phyloP scores from a whole-genome alignment of 1,284 basidiomycete genomes.

The Papiliotrema nemorosa region DNA sequence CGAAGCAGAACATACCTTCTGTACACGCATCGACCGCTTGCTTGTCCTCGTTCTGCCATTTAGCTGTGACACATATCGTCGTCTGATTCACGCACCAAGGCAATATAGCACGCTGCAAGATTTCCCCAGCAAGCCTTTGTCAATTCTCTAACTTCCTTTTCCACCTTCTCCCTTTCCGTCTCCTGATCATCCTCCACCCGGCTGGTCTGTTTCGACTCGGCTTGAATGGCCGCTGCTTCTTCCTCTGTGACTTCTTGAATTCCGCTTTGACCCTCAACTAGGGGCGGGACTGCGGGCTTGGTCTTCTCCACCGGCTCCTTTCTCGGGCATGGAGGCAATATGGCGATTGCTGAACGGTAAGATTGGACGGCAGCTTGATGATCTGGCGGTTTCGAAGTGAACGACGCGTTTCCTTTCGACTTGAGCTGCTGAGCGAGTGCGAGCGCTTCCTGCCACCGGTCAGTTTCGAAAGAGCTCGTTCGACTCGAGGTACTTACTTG shows the following conservation, averaged over 20 bases:
- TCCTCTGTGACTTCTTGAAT: slow-evolving; percentile 44
- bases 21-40: slow-evolving; percentile 49
- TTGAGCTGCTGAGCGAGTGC: slow-evolving; percentile 25
- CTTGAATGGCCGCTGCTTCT: slow-evolving; percentile 35
- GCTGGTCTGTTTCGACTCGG: slow-evolving; percentile 1
- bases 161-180: slow-evolving; percentile 17
- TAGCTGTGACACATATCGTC: background rate
- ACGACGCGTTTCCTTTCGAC: slow-evolving; percentile 35
- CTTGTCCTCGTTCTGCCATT: slow-evolving; percentile 51
- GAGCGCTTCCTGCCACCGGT: slow-evolving; percentile 23
- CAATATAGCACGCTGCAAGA: slow-evolving; percentile 38
- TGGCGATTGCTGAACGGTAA: slow-evolving; percentile 32
- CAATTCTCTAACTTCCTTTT: slow-evolving; percentile 28
- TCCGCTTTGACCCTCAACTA: slow-evolving; percentile 9
- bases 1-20: slow-evolving; percentile 21
- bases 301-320: background rate
- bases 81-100: slow-evolving; percentile 18
- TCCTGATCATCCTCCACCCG: slow-evolving; percentile 8
- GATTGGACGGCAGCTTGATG: slow-evolving; percentile 26
- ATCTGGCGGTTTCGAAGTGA: slow-evolving; percentile 27
- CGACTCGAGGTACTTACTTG: background rate
- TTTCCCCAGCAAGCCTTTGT: slow-evolving; percentile 44
- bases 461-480: background rate
- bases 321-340: slow-evolving; percentile 17
- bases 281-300: background rate